phyloP scores from a whole-genome alignment of 768 basidiomycete species.

The Rhizopogon salebrosus region DNA sequence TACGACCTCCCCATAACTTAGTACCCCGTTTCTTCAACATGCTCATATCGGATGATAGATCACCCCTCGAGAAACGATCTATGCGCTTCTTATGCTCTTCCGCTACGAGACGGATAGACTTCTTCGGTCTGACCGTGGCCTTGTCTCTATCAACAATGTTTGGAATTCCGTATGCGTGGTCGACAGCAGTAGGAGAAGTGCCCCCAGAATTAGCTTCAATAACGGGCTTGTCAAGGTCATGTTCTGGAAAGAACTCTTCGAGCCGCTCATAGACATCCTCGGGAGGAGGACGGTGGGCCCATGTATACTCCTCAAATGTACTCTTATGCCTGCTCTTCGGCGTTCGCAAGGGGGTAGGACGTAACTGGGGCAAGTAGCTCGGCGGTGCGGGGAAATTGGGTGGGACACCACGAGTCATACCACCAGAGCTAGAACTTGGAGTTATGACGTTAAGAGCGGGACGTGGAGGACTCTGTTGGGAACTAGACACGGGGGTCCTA shows the following conservation, averaged over 20 bases:
- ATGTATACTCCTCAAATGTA: constrained; percentile 70
- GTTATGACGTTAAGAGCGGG: constrained; percentile 28
- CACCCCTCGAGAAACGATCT: constrained; percentile 62
- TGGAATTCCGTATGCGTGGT: constrained; percentile 38
- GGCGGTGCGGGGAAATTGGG: constrained; percentile 18
- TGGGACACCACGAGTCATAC: constrained; percentile 7
- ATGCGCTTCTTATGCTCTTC: constrained; percentile 79
- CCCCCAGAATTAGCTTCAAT: constrained; percentile 82
- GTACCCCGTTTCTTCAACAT: constrained; percentile 79
- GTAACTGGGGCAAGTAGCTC: constrained; percentile 12
- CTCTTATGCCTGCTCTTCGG: constrained; percentile 27
- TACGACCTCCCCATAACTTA: constrained; percentile 89
- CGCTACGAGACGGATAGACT: constrained; percentile 90
- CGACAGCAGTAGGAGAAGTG: constrained; percentile 66
- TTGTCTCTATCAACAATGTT: constrained; percentile 27
- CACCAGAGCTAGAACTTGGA: constrained; percentile 10
- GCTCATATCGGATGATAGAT: constrained; percentile 42
- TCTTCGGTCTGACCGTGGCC: constrained; percentile 60
- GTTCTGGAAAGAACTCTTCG: constrained; percentile 92
- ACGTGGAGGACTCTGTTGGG: constrained; percentile 10
- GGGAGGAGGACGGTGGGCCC: constrained; percentile 86
- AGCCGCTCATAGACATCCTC: constrained; percentile 92
- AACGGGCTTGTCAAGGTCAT: constrained; percentile 93
- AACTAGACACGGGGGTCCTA: constrained; percentile 12
- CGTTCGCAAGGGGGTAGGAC: constrained; percentile 18